These are phyloP conservation scores for Physaria fendleri DNA, from an alignment of 345 rosid genomes.

Conservation along the genomic window DNA sequence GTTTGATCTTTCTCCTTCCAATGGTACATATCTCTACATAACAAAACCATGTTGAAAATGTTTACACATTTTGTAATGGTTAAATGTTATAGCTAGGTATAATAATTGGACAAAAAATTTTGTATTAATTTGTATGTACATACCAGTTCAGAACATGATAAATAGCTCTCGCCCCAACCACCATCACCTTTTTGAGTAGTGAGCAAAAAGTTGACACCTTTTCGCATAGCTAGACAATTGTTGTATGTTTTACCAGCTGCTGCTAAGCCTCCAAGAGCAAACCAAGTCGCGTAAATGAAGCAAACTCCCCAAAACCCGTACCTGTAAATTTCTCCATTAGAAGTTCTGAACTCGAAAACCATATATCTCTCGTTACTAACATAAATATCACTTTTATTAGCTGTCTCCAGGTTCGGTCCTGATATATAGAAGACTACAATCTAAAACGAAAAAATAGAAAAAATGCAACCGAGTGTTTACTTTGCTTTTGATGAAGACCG, in stretches of 20 bases:
- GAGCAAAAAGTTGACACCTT: neutral
- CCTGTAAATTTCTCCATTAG: neutral
- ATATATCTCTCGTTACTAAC: too few species aligned
- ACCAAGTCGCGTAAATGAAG: conserved; percentile 44
- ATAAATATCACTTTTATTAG: too few species aligned
- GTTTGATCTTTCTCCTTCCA: conserved; percentile 40
- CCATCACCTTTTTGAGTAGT: neutral
- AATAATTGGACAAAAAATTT: neutral
- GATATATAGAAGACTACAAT: too few species aligned
- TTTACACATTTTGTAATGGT: neutral
- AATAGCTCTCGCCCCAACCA: neutral
- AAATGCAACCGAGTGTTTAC: too few species aligned
- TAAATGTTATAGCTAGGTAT: neutral
- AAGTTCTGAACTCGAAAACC: too few species aligned
- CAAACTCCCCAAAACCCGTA: neutral
- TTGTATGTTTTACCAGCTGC: conserved; percentile 37
- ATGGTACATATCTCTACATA: conserved; percentile 41
- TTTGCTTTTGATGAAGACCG: too few species aligned
- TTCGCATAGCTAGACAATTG: conserved; percentile 11
- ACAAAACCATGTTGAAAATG: neutral
- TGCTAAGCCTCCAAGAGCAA: conserved; percentile 39
- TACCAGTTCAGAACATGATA: conserved; percentile 48
- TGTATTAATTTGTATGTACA: neutral
- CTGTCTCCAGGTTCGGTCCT: too few species aligned
- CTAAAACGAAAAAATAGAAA: too few species aligned